These are phyloP conservation scores for Oryza rufipogon DNA, from an alignment of 176 grass and related monocot genomes.

Conservation along the genomic window DNA sequence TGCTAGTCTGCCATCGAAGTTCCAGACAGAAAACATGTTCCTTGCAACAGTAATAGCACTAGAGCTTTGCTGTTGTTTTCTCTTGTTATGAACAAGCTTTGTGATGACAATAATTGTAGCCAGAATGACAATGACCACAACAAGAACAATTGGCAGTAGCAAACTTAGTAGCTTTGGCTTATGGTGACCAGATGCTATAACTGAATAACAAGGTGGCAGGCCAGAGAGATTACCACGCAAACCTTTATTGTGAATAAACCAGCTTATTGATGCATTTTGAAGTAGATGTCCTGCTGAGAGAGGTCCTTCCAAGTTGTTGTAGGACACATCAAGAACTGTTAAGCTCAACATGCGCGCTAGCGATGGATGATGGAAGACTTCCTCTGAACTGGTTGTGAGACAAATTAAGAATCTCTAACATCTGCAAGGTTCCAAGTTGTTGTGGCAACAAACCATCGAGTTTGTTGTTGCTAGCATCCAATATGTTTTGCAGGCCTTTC, in stretches of 20 bases:
- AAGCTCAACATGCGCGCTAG: conserved; percentile 34
- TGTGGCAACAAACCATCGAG: conserved; percentile 35
- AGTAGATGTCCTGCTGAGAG: neutral
- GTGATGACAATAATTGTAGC: too few species aligned
- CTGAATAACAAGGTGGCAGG: neutral
- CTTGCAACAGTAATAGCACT: too few species aligned
- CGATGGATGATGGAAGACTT: too few species aligned
- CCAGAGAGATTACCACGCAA: neutral
- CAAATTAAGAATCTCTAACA: conserved; percentile 43
- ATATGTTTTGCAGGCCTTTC: neutral
- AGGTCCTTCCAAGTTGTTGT: conserved; percentile 45
- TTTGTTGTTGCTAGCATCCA: conserved; percentile 49
- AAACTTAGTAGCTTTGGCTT: neutral
- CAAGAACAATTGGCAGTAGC: neutral
- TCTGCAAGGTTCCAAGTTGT: conserved; percentile 15
- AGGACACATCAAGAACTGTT: conserved; percentile 36
- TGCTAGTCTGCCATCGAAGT: too few species aligned
- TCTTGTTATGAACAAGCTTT: too few species aligned
- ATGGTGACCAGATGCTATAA: neutral
- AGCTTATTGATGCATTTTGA: neutral
- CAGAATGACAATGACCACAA: too few species aligned
- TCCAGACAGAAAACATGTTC: too few species aligned
- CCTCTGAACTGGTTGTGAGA: conserved; percentile 53
- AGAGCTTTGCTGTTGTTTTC: too few species aligned
- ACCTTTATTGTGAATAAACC: conserved; percentile 26